These are phyloP conservation scores for Phytopythium mirpurense DNA, from an alignment of 352 stramenopile genomes.

Conservation along the genomic window DNA sequence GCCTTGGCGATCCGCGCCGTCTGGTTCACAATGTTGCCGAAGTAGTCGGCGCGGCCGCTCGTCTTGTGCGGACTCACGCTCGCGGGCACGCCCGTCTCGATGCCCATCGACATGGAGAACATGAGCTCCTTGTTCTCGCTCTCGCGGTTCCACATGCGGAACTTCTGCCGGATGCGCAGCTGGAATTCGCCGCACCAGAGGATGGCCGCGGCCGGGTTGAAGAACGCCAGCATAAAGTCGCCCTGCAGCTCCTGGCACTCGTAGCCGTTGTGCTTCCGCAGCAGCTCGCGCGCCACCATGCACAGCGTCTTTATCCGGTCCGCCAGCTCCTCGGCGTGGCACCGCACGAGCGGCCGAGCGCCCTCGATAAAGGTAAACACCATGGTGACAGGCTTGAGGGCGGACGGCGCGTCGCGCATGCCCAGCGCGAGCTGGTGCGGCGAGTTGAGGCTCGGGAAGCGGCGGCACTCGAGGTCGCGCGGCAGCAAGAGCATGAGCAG, in stretches of 20 bases:
- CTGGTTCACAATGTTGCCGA: constrained; percentile 88
- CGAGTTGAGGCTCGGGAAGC: constrained; percentile 73
- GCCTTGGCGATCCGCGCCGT: constrained; percentile 85
- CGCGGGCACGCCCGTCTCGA: constrained; percentile 75
- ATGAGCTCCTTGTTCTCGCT: constrained; percentile 74
- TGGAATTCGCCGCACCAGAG: constrained; percentile 87
- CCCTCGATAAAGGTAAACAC: constrained; percentile 89
- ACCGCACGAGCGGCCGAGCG: constrained; percentile 71
- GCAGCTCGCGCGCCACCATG: constrained; percentile 62
- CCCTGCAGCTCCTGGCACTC: constrained; percentile 86
- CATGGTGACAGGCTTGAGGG: constrained; percentile 78
- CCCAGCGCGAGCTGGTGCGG: constrained; percentile 62
- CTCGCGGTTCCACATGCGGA: constrained; percentile 69
- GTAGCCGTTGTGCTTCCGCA: constrained; percentile 83
- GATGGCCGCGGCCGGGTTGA: constrained; percentile 73
- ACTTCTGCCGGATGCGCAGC: constrained; percentile 68
- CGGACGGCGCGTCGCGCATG: constrained; percentile 80
- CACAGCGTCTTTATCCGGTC: constrained; percentile 84
- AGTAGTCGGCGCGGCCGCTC: constrained; percentile 84
- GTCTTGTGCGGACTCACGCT: constrained; percentile 87
- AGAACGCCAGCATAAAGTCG: constrained; percentile 88
- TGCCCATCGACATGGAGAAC: constrained; percentile 87
- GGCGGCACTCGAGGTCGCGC: constrained; percentile 66
- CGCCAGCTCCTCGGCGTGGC: constrained; percentile 76
- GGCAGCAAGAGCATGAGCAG: constrained; percentile 78